Evolutionary conservation across 805 yeast genomes (phyloP).

Genomic region (Middelhovenomyces tepae): DNA sequence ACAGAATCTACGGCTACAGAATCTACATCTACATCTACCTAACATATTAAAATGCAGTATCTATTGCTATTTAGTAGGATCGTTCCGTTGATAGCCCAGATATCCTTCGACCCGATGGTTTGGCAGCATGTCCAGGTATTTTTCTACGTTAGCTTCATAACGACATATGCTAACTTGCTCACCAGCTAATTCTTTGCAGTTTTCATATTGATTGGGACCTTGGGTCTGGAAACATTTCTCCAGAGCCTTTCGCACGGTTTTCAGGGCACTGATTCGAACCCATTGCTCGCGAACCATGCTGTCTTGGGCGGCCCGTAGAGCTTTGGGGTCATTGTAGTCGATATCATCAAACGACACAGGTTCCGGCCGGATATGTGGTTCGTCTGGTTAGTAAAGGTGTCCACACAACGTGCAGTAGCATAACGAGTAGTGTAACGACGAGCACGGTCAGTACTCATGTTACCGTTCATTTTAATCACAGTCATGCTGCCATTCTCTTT

Average conservation of each 20-base stretch:
- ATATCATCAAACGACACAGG: slow-evolving; percentile 77
- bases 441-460: too few relatives aligned
- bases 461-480: too few relatives aligned
- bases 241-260: slow-evolving; percentile 62
- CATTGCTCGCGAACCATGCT: slow-evolving; percentile 74
- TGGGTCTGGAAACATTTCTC: slow-evolving; percentile 56
- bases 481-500: too few relatives aligned
- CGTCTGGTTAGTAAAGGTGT: too few relatives aligned
- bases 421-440: too few relatives aligned
- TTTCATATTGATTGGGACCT: slow-evolving; percentile 65
- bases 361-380: slow-evolving; percentile 39
- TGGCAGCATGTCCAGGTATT: slow-evolving; percentile 68
- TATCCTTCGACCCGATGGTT: slow-evolving; percentile 60
- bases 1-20: too few relatives aligned
- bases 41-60: background rate
- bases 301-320: slow-evolving; percentile 64
- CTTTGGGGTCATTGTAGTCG: slow-evolving; percentile 57
- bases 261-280: slow-evolving; percentile 59
- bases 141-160: slow-evolving; percentile 19
- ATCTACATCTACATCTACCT: too few relatives aligned
- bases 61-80: slow-evolving; percentile 51
- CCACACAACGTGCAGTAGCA: too few relatives aligned
- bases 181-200: slow-evolving; percentile 72
- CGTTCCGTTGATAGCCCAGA: slow-evolving; percentile 83
- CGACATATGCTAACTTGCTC: slow-evolving; percentile 21